These are phyloP conservation scores for Pterocarpus santalinus DNA, from an alignment of 306 rosid species.

Conservation along the genomic window DNA sequence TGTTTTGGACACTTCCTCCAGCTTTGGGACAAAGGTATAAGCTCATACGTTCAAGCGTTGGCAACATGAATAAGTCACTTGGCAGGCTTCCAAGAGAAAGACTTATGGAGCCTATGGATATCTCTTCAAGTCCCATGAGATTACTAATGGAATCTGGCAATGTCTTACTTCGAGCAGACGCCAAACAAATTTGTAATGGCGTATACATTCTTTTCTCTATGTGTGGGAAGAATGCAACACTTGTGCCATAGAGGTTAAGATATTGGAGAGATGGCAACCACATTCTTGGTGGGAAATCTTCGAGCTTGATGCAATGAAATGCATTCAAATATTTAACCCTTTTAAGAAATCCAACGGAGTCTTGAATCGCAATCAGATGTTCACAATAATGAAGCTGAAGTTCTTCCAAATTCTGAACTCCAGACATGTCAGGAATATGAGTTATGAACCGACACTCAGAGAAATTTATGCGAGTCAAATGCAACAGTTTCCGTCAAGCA, in stretches of 20 bases:
- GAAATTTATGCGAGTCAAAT: neutral
- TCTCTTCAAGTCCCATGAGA: neutral
- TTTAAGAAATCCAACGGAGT: conserved; percentile 1
- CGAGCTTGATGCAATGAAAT: neutral
- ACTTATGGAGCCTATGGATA: accelerated
- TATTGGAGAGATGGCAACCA: neutral
- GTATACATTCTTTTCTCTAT: neutral
- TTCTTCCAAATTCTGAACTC: neutral
- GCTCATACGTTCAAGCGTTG: too few relatives aligned
- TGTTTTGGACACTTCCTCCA: too few relatives aligned
- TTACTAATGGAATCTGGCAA: neutral
- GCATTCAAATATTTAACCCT: neutral
- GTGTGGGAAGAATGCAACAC: neutral
- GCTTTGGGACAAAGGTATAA: too few relatives aligned
- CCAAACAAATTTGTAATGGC: neutral
- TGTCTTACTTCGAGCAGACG: accelerated
- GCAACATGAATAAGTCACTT: neutral
- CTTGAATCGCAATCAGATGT: neutral
- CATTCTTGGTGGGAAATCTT: neutral
- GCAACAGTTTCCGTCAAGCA: neutral
- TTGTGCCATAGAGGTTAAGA: neutral
- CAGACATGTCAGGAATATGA: neutral
- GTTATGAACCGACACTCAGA: neutral
- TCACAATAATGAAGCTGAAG: neutral
- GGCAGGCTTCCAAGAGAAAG: neutral